A percentile compares a stretch with the other conserved stretches of the same genome.
These are phyloP conservation scores for Microbotryomycetes sp. DNA, from an alignment of 1,284 basidiomycete species.

Conservation along the genomic window DNA sequence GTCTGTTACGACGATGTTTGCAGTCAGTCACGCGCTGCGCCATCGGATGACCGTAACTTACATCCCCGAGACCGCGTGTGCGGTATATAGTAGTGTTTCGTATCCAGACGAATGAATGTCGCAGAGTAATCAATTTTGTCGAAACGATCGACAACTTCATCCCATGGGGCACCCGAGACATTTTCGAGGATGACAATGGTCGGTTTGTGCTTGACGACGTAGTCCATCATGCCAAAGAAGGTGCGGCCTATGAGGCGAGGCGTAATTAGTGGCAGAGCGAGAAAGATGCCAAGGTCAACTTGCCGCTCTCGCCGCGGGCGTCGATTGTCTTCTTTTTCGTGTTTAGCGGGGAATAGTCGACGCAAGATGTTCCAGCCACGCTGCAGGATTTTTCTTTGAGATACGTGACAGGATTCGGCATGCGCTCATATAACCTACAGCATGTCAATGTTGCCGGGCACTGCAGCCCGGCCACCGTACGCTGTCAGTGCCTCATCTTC, in stretches of 20 bases:
- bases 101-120: constrained; percentile 66
- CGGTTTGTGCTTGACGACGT: constrained; percentile 79
- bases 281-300: constrained; percentile 53
- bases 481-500: constrained; percentile 58
- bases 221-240: constrained; percentile 67
- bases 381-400: constrained; percentile 42
- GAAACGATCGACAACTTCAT: constrained; percentile 66
- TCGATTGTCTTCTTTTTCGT: constrained; percentile 85
- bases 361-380: constrained; percentile 89
- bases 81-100: constrained; percentile 87
- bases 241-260: constrained; percentile 30
- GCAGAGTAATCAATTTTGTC: constrained; percentile 71
- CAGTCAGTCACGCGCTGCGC: too few relatives aligned
- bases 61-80: constrained; percentile 83
- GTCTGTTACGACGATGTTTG: constrained; percentile 39
- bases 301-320: constrained; percentile 79
- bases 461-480: constrained; percentile 74
- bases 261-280: constrained; percentile 44
- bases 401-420: too few relatives aligned
- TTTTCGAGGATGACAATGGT: constrained; percentile 89
- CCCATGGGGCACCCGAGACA: constrained; percentile 86
- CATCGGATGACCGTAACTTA: neutral
- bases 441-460: constrained; percentile 79
- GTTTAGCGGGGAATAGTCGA: constrained; percentile 92
- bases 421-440: constrained; percentile 7